Percentiles rank a stretch among this genome's conserved stretches.
phyloP scores from a whole-genome alignment of 139 green algal species.

The Chlamydomonas schloesseri region DNA sequence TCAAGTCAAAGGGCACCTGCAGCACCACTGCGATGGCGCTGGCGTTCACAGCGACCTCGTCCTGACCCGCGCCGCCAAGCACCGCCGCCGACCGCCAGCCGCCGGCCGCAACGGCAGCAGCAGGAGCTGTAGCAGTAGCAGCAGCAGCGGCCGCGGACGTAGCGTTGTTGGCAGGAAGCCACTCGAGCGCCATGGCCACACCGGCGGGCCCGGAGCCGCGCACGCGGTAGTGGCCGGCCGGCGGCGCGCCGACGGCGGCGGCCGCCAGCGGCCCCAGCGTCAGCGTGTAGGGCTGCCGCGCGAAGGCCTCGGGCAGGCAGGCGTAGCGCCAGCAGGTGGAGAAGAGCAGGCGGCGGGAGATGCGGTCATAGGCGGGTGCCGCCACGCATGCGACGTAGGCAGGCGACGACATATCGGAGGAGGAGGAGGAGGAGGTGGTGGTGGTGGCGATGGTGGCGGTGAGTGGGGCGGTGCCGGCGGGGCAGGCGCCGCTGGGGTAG shows the following conservation, averaged over 20 bases:
- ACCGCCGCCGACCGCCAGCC: neutral
- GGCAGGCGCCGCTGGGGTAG: neutral
- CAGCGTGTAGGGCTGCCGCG: slow-evolving; percentile 16
- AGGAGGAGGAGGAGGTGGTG: neutral
- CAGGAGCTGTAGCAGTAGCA: neutral
- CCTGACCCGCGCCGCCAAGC: too few relatives aligned
- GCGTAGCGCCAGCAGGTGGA: slow-evolving; percentile 30
- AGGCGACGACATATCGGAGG: neutral
- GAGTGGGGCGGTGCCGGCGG: neutral
- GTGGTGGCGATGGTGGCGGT: neutral
- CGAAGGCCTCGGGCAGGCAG: slow-evolving; percentile 16
- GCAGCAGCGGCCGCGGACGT: neutral
- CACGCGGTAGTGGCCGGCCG: neutral
- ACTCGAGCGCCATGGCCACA: neutral
- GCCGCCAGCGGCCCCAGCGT: neutral
- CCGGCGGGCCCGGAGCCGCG: neutral
- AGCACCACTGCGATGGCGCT: neutral
- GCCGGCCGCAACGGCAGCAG: neutral
- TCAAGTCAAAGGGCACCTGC: slow-evolving; percentile 1
- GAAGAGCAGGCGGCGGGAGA: neutral
- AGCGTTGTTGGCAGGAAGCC: neutral
- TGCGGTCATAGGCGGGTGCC: neutral
- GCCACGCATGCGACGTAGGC: neutral
- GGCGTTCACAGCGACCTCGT: too few relatives aligned
- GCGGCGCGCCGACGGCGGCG: neutral